Evolutionary conservation across 345 rosid species (phyloP).

Genomic region (Salix udensis): DNA sequence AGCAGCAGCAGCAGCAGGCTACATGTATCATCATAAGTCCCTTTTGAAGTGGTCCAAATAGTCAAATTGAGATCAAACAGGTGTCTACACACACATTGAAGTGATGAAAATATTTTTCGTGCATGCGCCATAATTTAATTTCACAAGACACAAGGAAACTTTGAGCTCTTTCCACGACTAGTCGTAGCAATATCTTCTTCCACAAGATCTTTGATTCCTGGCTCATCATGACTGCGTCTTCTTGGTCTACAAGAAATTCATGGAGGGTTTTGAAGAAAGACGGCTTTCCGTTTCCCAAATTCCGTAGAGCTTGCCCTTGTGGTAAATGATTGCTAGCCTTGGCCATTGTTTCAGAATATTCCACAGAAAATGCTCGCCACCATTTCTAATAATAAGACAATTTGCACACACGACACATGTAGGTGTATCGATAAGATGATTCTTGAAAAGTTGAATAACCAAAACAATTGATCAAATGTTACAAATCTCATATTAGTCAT

Average conservation of each 20-base stretch:
- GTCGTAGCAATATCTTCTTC: not conserved
- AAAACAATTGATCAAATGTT: no score
- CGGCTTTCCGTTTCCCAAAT: not conserved
- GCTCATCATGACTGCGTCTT: not conserved
- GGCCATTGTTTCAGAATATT: not conserved
- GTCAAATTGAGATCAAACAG: not conserved
- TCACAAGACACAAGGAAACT: not conserved
- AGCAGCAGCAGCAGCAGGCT: not conserved
- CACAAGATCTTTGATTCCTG: not conserved
- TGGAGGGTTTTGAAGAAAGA: no score
- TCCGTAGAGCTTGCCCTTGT: not conserved
- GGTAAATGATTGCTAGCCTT: not conserved
- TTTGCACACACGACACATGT: no score
- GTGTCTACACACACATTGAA: not conserved
- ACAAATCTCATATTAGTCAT: not conserved
- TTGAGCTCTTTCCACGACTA: not conserved
- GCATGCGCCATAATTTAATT: conserved; percentile 2
- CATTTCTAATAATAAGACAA: not conserved
- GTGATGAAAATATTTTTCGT: not conserved
- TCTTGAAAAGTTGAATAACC: no score
- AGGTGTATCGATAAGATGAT: no score
- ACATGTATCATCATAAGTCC: not conserved
- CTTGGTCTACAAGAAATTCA: not conserved
- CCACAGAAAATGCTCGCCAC: not conserved
- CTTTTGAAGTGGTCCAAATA: not conserved